Conservation (phyloP, 2,329 filamentous ascomycete genomes). For the Fusarium incarnatum region DNA sequence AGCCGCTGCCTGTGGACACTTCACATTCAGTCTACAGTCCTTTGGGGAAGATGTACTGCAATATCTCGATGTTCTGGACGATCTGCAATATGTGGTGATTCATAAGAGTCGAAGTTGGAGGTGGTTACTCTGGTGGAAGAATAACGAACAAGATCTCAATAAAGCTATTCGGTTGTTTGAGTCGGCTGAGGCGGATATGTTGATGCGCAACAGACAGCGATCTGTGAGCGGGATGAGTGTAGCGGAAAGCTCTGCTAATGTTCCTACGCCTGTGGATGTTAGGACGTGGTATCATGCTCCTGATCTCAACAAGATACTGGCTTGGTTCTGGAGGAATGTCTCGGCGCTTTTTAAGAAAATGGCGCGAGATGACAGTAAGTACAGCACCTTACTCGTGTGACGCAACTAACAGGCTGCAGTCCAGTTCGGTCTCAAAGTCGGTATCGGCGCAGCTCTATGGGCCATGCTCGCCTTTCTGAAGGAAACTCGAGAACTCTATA, state of each 20-base stretch:
- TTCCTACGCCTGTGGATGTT: constrained; percentile 6
- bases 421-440: constrained; percentile 89
- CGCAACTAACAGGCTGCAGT: constrained; percentile 56
- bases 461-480: constrained; percentile 88
- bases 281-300: constrained; percentile 27
- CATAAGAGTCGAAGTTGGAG: constrained; percentile 75
- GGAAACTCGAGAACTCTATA: constrained; percentile 80
- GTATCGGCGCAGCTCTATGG: constrained; percentile 87
- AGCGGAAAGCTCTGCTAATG: neutral
- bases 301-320: constrained; percentile 31
- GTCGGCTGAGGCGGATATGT: constrained; percentile 36
- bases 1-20: constrained; percentile 94
- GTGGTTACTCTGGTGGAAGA: constrained; percentile 84
- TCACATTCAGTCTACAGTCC: constrained; percentile 89
- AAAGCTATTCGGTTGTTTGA: constrained; percentile 55
- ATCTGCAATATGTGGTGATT: constrained; percentile 78
- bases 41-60: constrained; percentile 89
- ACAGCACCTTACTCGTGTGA: constrained; percentile 51
- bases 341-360: constrained; percentile 57
- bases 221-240: neutral
- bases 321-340: constrained; percentile 38
- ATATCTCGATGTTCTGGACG: constrained; percentile 85
- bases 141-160: constrained; percentile 4
- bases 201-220: constrained; percentile 25
- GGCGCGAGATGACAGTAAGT: constrained; percentile 58